Evolutionary conservation across 176 grass and related monocot genomes (phyloP).

Genomic region (Musa itinerans): DNA sequence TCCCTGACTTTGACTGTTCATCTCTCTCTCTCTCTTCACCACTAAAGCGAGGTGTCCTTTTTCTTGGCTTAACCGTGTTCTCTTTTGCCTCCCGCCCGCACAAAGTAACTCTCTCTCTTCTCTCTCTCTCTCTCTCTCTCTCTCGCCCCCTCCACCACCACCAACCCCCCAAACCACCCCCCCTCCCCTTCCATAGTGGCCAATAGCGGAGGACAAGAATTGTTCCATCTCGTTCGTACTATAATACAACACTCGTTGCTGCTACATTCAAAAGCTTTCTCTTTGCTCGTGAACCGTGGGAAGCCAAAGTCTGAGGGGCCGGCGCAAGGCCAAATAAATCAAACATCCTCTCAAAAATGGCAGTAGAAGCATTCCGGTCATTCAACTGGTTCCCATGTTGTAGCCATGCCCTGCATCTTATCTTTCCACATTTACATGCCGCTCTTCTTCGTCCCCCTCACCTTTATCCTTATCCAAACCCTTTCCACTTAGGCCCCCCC

Average conservation of each 20-base stretch:
- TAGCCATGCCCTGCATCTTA: conserved; percentile 11
- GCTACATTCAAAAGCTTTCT: no score
- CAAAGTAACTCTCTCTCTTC: background rate
- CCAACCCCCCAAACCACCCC: no score
- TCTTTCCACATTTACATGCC: conserved; percentile 12
- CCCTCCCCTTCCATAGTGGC: background rate
- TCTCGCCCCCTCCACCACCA: rapidly evolving
- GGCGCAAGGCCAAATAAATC: background rate
- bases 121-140: background rate
- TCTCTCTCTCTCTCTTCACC: background rate
- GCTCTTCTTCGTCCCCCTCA: background rate
- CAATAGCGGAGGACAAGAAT: no score
- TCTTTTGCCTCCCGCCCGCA: background rate
- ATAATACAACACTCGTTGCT: no score
- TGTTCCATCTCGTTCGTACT: no score
- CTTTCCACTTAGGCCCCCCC: conserved; percentile 13
- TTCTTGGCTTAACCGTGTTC: background rate
- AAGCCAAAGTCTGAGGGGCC: no score
- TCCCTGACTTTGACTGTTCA: conserved; percentile 21
- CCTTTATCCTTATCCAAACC: background rate
- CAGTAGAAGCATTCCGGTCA: background rate
- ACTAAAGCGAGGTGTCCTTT: background rate
- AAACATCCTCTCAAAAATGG: background rate
- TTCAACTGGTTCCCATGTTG: background rate
- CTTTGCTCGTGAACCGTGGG: no score